Conservation (phyloP, 106 monocot genomes). For the Apostasia ramifera region DNA sequence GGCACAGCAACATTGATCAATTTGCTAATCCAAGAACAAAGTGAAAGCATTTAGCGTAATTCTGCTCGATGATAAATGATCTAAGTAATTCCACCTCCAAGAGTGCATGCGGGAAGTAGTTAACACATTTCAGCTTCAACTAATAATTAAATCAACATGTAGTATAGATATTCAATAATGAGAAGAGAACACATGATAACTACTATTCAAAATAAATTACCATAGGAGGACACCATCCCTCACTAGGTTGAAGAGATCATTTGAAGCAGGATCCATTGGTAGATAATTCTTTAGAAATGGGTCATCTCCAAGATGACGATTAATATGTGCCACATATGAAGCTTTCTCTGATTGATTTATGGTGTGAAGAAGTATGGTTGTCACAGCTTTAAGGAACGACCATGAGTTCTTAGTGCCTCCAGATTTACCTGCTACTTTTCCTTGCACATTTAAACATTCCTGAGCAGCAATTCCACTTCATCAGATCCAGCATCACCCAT, state of each 20-base stretch:
- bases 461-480: conserved; percentile 10
- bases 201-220: conserved; percentile 19
- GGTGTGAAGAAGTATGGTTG: conserved; percentile 71
- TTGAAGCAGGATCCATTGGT: conserved; percentile 52
- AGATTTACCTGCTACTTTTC: conserved; percentile 20
- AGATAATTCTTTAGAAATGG: conserved; percentile 58
- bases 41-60: background rate
- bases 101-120: no score
- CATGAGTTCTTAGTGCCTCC: conserved; percentile 50
- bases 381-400: conserved; percentile 63
- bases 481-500: background rate
- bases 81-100: no score
- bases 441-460: conserved; percentile 57
- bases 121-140: no score
- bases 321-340: conserved; percentile 82
- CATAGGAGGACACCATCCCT: conserved; percentile 90
- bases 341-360: conserved; percentile 78
- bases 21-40: conserved; percentile 35
- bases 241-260: conserved; percentile 67
- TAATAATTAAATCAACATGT: no score
- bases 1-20: conserved; percentile 93
- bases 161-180: no score
- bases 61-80: no score
- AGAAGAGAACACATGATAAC: no score
- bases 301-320: conserved; percentile 69